Conservation (phyloP, 2,329 filamentous ascomycete species). For the Diaporthe eres region DNA sequence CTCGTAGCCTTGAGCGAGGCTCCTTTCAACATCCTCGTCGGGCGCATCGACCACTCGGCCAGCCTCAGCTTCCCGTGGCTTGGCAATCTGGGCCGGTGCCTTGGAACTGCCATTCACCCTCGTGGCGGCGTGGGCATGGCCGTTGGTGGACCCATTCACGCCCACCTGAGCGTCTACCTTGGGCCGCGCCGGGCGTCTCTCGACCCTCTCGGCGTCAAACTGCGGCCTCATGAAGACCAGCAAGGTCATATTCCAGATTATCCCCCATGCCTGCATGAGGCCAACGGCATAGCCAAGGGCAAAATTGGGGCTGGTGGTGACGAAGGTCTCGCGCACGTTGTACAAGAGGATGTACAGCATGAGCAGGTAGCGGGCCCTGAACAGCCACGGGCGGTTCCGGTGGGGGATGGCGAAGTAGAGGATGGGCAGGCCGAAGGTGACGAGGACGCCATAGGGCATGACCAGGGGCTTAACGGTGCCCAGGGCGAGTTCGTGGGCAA, state of each 20-base stretch:
- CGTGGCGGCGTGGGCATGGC: neutral
- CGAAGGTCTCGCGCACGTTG: constrained; percentile 58
- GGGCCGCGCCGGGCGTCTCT: constrained; percentile 51
- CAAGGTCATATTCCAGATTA: constrained; percentile 63
- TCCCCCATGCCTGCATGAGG: constrained; percentile 64
- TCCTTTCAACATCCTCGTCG: constrained; percentile 47
- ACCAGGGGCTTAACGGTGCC: constrained; percentile 63
- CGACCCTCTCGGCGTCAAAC: constrained; percentile 67
- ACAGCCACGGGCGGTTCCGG: constrained; percentile 63
- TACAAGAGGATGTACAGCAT: constrained; percentile 59
- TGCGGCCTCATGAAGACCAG: constrained; percentile 70
- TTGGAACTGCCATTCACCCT: neutral
- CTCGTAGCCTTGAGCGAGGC: constrained; percentile 54
- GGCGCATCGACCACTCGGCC: constrained; percentile 29
- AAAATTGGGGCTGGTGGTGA: constrained; percentile 65
- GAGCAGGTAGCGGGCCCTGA: constrained; percentile 64
- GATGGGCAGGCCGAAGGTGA: constrained; percentile 62
- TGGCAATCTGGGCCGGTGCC: neutral
- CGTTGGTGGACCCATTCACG: neutral
- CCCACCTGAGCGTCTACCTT: neutral
- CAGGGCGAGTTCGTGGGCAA: constrained; percentile 50
- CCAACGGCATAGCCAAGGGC: constrained; percentile 66
- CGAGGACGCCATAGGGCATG: constrained; percentile 65
- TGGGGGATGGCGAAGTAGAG: constrained; percentile 72
- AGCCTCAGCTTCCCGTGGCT: constrained; percentile 5